phyloP scores from a whole-genome alignment of 371 early-diverging fungal species.

The Entomophthora muscae region DNA sequence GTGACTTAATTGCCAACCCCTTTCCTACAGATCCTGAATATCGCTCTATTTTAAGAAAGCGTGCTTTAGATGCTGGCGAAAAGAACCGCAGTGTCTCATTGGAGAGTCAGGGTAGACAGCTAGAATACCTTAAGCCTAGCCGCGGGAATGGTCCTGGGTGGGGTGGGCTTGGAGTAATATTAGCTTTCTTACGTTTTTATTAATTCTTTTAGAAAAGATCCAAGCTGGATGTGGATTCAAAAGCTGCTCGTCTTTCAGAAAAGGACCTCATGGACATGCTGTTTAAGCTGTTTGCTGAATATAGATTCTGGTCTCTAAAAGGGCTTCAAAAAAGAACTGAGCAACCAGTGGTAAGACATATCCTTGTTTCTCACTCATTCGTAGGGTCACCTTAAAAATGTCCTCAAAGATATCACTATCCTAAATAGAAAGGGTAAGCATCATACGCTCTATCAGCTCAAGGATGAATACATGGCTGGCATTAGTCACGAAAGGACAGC shows the following conservation, averaged over 20 bases:
- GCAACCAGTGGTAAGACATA: not conserved
- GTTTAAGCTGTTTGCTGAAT: not conserved
- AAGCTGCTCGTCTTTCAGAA: not conserved
- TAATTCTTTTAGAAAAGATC: not conserved
- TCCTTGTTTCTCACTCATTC: not conserved
- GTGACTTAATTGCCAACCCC: not conserved
- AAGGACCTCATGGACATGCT: not conserved
- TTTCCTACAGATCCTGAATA: not conserved
- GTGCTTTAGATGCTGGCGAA: not conserved
- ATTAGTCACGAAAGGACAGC: not conserved
- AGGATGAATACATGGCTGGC: not conserved
- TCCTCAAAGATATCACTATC: not conserved
- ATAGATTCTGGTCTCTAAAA: not conserved
- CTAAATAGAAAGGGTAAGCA: not conserved
- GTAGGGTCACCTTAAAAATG: not conserved
- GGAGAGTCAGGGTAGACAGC: not conserved
- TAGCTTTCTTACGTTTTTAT: not conserved
- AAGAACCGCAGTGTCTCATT: not conserved
- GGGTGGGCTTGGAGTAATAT: not conserved
- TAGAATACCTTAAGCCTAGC: not conserved
- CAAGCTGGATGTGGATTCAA: not conserved
- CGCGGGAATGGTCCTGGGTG: not conserved
- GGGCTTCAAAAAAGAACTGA: not conserved
- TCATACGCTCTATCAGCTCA: slow-evolving; percentile 4
- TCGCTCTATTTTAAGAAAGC: not conserved